Percentiles rank a stretch among this genome's conserved stretches.
Evolutionary conservation across 164 flowering plant genomes (phyloP).

Genomic region (Chloranthus sessilifolius): DNA sequence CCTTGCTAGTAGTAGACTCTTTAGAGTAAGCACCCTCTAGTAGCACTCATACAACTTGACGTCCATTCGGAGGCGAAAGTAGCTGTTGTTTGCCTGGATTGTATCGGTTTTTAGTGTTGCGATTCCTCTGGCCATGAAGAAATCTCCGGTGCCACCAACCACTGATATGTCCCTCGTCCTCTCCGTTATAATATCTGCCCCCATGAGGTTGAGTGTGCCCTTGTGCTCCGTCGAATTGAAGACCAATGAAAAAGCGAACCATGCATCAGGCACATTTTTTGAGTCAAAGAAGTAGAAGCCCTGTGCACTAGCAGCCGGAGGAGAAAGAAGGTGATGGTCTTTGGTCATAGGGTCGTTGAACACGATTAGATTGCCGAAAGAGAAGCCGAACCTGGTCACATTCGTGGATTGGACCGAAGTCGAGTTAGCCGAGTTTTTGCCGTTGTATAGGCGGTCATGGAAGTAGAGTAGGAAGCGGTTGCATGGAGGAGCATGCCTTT

Average conservation of each 20-base stretch:
- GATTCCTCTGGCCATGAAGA: background rate
- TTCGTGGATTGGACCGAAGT: background rate
- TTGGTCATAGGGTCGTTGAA: background rate
- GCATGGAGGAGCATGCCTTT: too few relatives aligned
- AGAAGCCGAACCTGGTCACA: background rate
- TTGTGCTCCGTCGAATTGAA: background rate
- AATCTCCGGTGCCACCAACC: conserved; percentile 4
- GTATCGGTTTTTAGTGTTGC: background rate
- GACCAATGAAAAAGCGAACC: background rate
- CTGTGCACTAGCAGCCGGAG: background rate
- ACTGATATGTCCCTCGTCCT: background rate
- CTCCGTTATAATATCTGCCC: background rate
- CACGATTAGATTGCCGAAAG: background rate
- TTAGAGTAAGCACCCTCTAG: too few relatives aligned
- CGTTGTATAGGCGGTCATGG: background rate
- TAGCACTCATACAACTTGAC: background rate
- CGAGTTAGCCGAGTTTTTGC: background rate
- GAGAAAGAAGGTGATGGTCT: background rate
- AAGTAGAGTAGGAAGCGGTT: background rate
- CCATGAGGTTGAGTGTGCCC: background rate
- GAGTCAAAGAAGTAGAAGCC: background rate
- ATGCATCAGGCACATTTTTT: background rate
- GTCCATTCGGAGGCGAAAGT: conserved; percentile 1
- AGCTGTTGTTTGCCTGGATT: background rate
- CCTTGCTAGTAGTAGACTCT: too few relatives aligned